A percentile compares a stretch with the other conserved stretches of the same genome.
Evolutionary conservation across 2,329 filamentous ascomycete genomes (phyloP).

Genomic region (Teratosphaeria pseudoeucalypti): DNA sequence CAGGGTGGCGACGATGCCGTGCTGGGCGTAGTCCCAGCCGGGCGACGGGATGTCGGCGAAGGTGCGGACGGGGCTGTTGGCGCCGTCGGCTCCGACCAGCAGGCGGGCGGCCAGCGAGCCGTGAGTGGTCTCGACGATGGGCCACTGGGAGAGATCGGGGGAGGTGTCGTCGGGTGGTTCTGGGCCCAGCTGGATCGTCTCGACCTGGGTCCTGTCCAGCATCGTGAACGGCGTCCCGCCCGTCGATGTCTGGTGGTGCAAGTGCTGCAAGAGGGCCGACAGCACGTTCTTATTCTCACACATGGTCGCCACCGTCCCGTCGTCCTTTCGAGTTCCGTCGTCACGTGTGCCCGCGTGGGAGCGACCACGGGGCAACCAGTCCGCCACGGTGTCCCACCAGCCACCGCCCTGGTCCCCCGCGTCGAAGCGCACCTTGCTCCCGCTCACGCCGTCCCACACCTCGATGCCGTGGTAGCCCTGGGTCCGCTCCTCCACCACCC

Average conservation of each 20-base stretch:
- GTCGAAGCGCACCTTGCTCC: constrained; percentile 72
- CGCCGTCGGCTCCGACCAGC: constrained; percentile 85
- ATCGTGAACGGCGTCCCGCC: constrained; percentile 53
- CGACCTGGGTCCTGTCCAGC: constrained; percentile 67
- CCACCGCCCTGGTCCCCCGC: constrained; percentile 13
- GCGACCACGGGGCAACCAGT: constrained; percentile 20
- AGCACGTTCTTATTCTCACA: constrained; percentile 88
- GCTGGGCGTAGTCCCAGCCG: constrained; percentile 87
- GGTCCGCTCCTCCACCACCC: constrained; percentile 61
- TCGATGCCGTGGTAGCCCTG: constrained; percentile 94
- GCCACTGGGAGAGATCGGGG: constrained; percentile 76
- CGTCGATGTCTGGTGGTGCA: constrained; percentile 6
- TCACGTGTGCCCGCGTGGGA: constrained; percentile 13
- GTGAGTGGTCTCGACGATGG: constrained; percentile 56
- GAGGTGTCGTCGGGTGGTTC: constrained; percentile 35
- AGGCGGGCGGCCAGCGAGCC: constrained; percentile 63
- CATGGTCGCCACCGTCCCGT: constrained; percentile 73
- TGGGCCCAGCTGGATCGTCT: constrained; percentile 65
- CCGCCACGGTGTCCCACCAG: constrained; percentile 18
- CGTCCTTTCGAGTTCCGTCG: constrained; percentile 12
- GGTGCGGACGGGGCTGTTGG: constrained; percentile 81
- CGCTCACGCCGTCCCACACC: constrained; percentile 92
- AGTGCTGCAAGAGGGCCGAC: constrained; percentile 53
- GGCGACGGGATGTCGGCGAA: constrained; percentile 78
- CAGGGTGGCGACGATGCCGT: constrained; percentile 85